These are phyloP conservation scores for Rhodocollybia butyracea DNA, from an alignment of 768 basidiomycete genomes.

Conservation along the genomic window DNA sequence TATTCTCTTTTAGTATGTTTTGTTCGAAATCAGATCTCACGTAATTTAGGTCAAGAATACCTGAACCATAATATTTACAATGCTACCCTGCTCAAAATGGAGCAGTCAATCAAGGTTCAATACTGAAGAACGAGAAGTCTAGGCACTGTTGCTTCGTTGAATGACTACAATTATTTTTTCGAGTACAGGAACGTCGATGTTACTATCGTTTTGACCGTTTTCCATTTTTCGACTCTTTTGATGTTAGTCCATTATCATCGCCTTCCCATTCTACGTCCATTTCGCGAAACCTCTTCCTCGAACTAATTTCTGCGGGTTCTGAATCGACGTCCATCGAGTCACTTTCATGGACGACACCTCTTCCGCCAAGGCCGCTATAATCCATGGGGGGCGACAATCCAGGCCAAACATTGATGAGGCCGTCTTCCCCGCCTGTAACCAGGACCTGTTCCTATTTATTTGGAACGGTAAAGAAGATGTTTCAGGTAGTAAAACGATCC, in stretches of 20 bases:
- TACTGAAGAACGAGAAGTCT: too few relatives aligned
- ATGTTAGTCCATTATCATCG: neutral
- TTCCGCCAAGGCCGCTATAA: neutral
- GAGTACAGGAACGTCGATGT: too few relatives aligned
- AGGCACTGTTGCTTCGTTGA: too few relatives aligned
- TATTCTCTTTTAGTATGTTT: too few relatives aligned
- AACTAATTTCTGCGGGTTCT: neutral
- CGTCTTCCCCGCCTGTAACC: constrained; percentile 51
- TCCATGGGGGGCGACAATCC: neutral
- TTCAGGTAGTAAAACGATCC: neutral
- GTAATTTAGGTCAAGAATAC: too few relatives aligned
- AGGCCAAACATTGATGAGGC: constrained; percentile 42
- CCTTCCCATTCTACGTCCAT: neutral
- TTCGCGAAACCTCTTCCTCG: neutral
- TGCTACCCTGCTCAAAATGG: too few relatives aligned
- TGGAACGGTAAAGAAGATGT: neutral
- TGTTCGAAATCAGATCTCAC: too few relatives aligned
- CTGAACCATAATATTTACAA: too few relatives aligned
- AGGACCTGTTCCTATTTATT: constrained; percentile 33
- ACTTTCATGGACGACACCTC: neutral
- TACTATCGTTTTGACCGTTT: neutral
- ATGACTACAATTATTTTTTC: too few relatives aligned
- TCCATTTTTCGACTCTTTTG: neutral
- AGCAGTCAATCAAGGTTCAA: too few relatives aligned
- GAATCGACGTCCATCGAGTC: constrained; percentile 4